Base-by-base conservation (phyloP, 2,329 filamentous ascomycete genomes). In the Neonectria punicea region DNA sequence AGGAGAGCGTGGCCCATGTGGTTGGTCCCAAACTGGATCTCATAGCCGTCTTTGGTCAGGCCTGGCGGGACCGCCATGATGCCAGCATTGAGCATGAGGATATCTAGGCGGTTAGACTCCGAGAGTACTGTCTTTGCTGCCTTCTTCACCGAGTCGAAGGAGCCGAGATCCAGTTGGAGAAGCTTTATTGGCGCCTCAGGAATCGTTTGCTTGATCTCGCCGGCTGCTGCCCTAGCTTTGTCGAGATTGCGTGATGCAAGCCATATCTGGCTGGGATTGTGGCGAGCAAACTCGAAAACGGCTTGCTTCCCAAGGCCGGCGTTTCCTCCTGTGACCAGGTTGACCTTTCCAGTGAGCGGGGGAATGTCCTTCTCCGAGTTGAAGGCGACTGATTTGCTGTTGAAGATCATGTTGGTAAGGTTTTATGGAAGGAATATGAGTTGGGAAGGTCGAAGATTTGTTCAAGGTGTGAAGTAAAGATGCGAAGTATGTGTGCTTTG, bases 321-420 rank as follows among this genome's bases (percentile, higher is more conserved):
- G 47, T 93, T 93, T 75, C 92, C 94, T 57, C 94, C 94, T 0
- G 94, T 97, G 16, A 97, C 90, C 22, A 97, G 84, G 47, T 89
- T 92, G 13, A 93, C 91, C 76, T 90, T 91, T 64, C 89, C 92
- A 76, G 94, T 89, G 32, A 97, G 86, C 6, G 92, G 93, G 5
- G 76, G 72, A 39, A 86, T 83, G 67, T 85, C 82, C 18, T 53
- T 68, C 5, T 67, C 46, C 0, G 73, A 66, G 18, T 65, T 49
- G 54, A 73, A 73, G 18, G 51, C 8, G 6, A 63, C 46, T 22
- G 62, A 65, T 32, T 44, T 56, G 10, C 14, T 20, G 7, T 41
- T 32, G 16, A 30, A 56, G 34, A 57, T 25, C 57, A 65, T 61
- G 20, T 11, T 57, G 28, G 20, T 49, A 11, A 14, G 25, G 34